phyloP scores from a whole-genome alignment of 768 basidiomycete species.

The Boletellus sp. region DNA sequence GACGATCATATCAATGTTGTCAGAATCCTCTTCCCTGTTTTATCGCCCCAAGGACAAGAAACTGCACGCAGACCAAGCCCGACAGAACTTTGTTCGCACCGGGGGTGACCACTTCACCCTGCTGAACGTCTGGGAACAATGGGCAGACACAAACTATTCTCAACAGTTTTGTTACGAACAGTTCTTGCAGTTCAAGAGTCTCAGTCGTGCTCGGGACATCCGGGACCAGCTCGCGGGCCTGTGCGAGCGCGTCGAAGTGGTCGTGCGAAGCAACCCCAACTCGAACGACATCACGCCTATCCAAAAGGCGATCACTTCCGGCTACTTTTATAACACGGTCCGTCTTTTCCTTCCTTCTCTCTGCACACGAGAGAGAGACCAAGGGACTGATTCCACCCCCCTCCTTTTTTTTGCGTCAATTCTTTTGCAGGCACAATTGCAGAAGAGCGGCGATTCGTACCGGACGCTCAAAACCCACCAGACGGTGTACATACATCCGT shows the following conservation, averaged over 20 bases:
- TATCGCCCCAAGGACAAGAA: constrained; percentile 99
- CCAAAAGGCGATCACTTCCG: constrained; percentile 92
- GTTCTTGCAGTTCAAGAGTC: constrained; percentile 91
- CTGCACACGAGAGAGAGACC: neutral
- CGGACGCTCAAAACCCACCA: constrained; percentile 95
- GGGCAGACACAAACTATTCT: constrained; percentile 96
- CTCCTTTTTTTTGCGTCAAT: neutral
- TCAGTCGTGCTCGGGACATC: constrained; percentile 93
- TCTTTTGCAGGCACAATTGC: constrained; percentile 68
- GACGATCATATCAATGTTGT: constrained; percentile 96
- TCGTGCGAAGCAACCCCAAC: constrained; percentile 84
- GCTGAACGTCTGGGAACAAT: constrained; percentile 98
- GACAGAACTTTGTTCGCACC: constrained; percentile 92
- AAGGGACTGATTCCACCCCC: neutral
- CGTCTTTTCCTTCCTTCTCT: constrained; percentile 22
- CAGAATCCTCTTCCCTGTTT: constrained; percentile 91
- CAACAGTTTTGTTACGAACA: constrained; percentile 97
- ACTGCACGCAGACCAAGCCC: constrained; percentile 93
- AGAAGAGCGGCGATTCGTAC: constrained; percentile 96
- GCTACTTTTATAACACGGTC: constrained; percentile 95
- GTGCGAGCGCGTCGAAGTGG: constrained; percentile 95
- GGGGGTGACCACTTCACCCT: constrained; percentile 98
- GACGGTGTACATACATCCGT: constrained; percentile 95
- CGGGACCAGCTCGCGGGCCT: constrained; percentile 92
- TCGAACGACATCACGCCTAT: constrained; percentile 88